Conservation (phyloP, 75 land plant genomes). For the Adiantum capillusveneris region DNA sequence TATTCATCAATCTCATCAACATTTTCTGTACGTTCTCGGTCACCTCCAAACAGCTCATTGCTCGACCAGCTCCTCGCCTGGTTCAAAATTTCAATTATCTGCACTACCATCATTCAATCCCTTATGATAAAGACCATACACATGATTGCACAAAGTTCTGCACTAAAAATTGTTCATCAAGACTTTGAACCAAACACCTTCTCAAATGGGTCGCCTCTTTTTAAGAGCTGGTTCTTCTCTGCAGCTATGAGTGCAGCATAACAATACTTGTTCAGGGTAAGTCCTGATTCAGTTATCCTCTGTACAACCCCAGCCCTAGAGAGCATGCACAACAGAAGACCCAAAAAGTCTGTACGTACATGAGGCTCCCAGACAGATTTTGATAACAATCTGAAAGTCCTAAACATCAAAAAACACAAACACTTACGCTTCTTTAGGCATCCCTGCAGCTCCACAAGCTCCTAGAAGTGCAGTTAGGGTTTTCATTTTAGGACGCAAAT, state of each 20-base stretch:
- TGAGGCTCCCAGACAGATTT: too few species aligned
- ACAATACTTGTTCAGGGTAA: conserved; percentile 80
- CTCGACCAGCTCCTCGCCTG: conserved; percentile 80
- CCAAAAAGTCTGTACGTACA: neutral
- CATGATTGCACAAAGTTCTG: too few species aligned
- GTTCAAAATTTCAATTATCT: conserved; percentile 78
- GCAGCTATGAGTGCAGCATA: conserved; percentile 92
- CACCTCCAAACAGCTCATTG: conserved; percentile 27
- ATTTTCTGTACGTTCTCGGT: conserved; percentile 58
- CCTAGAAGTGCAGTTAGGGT: conserved; percentile 77
- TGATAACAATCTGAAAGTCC: too few species aligned
- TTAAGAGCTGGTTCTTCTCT: conserved; percentile 54
- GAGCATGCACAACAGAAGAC: neutral
- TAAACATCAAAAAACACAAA: too few species aligned
- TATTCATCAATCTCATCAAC: conserved; percentile 77
- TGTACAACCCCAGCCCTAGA: conserved; percentile 79
- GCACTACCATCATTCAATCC: too few species aligned
- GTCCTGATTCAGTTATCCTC: conserved; percentile 93
- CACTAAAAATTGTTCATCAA: neutral
- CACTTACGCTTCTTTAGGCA: conserved; percentile 68
- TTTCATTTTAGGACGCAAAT: conserved; percentile 65
- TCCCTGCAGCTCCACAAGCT: conserved; percentile 72
- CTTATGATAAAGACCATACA: too few species aligned
- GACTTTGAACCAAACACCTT: conserved; percentile 35
- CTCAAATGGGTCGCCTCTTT: conserved; percentile 37